phyloP scores from a whole-genome alignment of 139 green algal genomes.

The Chlorokybus atmophyticus region DNA sequence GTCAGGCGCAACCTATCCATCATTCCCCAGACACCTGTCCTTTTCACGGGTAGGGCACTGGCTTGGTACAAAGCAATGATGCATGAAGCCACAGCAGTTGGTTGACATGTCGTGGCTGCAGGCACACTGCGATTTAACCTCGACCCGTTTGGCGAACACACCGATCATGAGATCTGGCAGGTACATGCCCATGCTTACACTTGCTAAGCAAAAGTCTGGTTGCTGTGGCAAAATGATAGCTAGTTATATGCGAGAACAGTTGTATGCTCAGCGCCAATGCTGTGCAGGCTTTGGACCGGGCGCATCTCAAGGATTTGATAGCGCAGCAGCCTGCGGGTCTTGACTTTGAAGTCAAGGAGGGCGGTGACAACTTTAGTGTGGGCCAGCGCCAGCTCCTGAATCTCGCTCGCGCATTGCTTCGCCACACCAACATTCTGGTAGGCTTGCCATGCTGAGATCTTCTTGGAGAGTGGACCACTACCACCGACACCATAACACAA shows the following conservation, averaged over 20 bases:
- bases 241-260: too few relatives aligned
- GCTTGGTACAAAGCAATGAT: too few relatives aligned
- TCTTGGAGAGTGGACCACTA: too few relatives aligned
- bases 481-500: too few relatives aligned
- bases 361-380: slow-evolving; percentile 61
- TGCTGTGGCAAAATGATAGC: too few relatives aligned
- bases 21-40: slow-evolving; percentile 78
- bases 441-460: too few relatives aligned
- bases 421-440: slow-evolving; percentile 38
- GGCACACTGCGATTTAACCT: slow-evolving; percentile 73
- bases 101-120: not conserved
- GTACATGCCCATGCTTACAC: too few relatives aligned
- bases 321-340: slow-evolving; percentile 6
- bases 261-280: too few relatives aligned
- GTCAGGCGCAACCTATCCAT: slow-evolving; percentile 56
- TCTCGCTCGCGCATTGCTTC: slow-evolving; percentile 71
- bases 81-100: too few relatives aligned
- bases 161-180: slow-evolving; percentile 67
- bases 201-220: too few relatives aligned
- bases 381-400: slow-evolving; percentile 88
- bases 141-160: slow-evolving; percentile 62
- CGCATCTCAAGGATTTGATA: slow-evolving; percentile 46
- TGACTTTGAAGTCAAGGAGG: slow-evolving; percentile 47
- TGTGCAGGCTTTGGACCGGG: slow-evolving; percentile 48
- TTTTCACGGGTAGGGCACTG: slow-evolving; percentile 60